Base-by-base conservation (phyloP, 805 yeast genomes). In the Candida corydali region DNA sequence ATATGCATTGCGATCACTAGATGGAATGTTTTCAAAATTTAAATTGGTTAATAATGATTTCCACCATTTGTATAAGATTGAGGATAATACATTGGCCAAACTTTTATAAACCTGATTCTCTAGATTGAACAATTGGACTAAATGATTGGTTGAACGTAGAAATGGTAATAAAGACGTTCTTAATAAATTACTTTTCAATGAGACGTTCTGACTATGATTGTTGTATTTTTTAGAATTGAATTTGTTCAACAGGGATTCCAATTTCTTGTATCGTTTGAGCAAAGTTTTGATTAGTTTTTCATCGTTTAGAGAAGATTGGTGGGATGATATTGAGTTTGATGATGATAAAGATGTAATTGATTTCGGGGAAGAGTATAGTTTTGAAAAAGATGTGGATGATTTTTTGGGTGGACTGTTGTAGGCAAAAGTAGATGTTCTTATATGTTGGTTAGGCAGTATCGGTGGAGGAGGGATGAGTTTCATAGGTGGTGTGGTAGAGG, bases 51-150 rank as follows among this genome's bases (percentile, higher is more conserved):
- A 24, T 11, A 76, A 50, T n/a, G 69, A 58, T n/a, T 57, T 47
- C 82, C 82, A 76, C 82, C 82, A 77, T 45, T 61, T 64, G 8
- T 69, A 45, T 12, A 75, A 44, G 8, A 64, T 51, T 12, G 65
- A 48, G 4, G 57, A 39, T 5, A 57, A 46, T 3, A 67, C 56
- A 44, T 61, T 59, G 10, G 50, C 51, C 36, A 67, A 51, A 42
- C 67, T 57, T 36, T 43, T 46, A 45, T 58, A 61, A 16, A 65
- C 52, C 37, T 51, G 50, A 8, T 54, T 41, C 28, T 41, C 36
- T 9, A 24, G 29, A 9, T 48, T 37, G 23, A 60, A 53, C 19
- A 44, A 37, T 7, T 47, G 42, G 26, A 52, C 51, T 15, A 61
- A 40, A 25, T 44, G 44, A 17, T 46, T 51, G 31, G 46, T 31